These are phyloP conservation scores for Circinella umbellata DNA, from an alignment of 371 early-diverging fungal species.

Conservation along the genomic window DNA sequence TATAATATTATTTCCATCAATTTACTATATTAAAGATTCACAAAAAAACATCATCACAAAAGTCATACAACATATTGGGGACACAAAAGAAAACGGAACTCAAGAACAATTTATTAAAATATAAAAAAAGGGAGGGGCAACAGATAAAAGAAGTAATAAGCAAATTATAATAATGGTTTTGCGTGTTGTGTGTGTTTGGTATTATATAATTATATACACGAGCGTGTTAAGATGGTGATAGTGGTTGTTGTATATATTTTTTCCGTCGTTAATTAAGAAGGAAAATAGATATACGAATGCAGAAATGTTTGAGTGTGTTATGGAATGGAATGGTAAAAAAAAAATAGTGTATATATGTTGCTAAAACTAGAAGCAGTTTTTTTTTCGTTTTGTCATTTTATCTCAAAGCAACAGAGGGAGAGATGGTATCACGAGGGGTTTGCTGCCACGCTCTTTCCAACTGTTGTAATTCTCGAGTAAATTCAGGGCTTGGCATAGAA, in stretches of 20 bases:
- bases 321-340: not conserved
- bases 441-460: conserved; percentile 37
- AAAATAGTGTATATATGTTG: too few relatives aligned
- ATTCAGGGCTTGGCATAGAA: conserved; percentile 29
- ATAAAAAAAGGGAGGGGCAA: not conserved
- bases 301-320: not conserved
- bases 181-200: not conserved
- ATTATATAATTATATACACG: not conserved
- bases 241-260: not conserved
- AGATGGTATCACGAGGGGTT: conserved; percentile 21
- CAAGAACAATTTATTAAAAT: conserved; percentile 27
- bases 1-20: too few relatives aligned
- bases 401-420: conserved; percentile 13
- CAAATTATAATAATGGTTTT: conserved; percentile 50
- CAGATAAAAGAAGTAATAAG: conserved; percentile 40
- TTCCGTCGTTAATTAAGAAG: not conserved
- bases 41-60: too few relatives aligned
- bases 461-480: conserved; percentile 27
- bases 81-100: conserved; percentile 10
- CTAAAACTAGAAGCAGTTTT: too few relatives aligned
- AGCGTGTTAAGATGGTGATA: not conserved
- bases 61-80: too few relatives aligned
- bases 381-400: not conserved
- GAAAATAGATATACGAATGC: conserved; percentile 1
- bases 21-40: too few relatives aligned